phyloP scores from a whole-genome alignment of 148 eudicot species.

The Limonium bicolor region DNA sequence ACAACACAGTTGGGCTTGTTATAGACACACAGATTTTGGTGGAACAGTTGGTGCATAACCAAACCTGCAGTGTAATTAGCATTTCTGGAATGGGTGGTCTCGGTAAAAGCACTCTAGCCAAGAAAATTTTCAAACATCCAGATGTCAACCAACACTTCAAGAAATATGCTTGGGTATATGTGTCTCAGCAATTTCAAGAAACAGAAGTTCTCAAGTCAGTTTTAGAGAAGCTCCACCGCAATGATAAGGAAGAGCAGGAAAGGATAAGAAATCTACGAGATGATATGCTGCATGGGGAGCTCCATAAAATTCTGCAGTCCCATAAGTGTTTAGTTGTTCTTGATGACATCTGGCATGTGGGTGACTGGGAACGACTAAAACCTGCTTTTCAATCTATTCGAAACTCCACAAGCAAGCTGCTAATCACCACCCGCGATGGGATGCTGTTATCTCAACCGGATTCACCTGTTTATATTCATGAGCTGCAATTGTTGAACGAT shows the following conservation, averaged over 20 bases:
- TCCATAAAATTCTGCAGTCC: neutral
- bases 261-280: neutral
- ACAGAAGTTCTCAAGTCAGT: neutral
- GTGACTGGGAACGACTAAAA: neutral
- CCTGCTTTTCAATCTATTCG: neutral
- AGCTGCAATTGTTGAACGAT: neutral
- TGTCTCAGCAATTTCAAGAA: conserved; percentile 1
- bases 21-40: neutral
- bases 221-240: neutral
- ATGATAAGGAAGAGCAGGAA: neutral
- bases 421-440: neutral
- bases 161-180: neutral
- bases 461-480: neutral
- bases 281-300: neutral
- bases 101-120: conserved; percentile 4
- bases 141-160: neutral
- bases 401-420: neutral
- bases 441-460: neutral
- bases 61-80: neutral
- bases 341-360: conserved; percentile 1
- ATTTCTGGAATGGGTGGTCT: conserved; percentile 3
- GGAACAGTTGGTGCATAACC: neutral
- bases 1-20: neutral
- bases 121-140: neutral
- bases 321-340: conserved; percentile 1